Evolutionary conservation across 1,139 yeast species (phyloP), one percentile per base, ranked within the genome.

Genomic region (Spathaspora sp.): DNA sequence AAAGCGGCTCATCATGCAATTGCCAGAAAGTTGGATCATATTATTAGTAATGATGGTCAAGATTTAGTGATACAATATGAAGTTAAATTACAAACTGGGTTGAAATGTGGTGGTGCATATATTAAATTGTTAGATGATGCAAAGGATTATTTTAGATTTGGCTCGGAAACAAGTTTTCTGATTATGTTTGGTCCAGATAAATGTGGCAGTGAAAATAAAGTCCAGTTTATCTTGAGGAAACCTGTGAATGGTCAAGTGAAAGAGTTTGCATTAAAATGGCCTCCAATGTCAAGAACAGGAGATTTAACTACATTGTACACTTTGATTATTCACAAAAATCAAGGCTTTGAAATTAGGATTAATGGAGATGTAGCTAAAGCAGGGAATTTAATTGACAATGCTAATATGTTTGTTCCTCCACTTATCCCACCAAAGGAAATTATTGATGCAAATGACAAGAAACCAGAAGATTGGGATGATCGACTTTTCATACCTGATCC

Each of bases 161-260:
- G 52, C 13, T 17, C 51, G 72, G 57, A 76, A 18, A 76, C 95
- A 6, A 87, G 91, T 1, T 89, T 85, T 67, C 89, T 86, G 61
- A 67, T 91, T 53, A 86, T 90, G 95, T 91, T 91, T 72, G 98
- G 97, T 23, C 98, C 98, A 33, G 98, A 91, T 66, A 80, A 77
- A 62, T 91, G 98, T 69, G 96, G 96, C 3, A 64, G 82, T 43
- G 79, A 84, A 42, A 87, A 89, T 68, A 84, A 83, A 65, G 83
- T 90, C 25, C 95, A 87, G 59, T 81, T 90, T 54, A 87, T 89
- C 46, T 60, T 89, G 47, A 79, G 77, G 47, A 79, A 86, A 58
- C 77, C 80, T 59, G 84, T 83, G 36, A 55, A 61, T 37, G 74
- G 81, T n/a, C 72, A 68, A 48, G 69, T 74, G 52, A 87, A 84